phyloP scores from a whole-genome alignment of 129 eudicot species.

The Oenanthe sinensis region DNA sequence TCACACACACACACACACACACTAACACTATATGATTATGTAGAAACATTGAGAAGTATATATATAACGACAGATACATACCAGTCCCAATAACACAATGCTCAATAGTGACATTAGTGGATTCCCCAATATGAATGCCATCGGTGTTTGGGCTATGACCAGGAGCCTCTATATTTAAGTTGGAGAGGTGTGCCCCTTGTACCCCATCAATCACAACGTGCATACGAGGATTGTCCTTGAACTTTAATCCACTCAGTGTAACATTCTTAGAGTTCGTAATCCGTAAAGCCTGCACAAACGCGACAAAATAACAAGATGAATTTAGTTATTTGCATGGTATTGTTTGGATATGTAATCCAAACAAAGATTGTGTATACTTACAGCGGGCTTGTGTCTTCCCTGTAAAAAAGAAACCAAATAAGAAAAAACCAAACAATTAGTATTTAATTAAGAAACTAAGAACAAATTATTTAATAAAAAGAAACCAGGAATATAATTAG shows the following conservation, averaged over 20 bases:
- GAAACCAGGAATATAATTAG: background rate
- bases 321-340: too few species aligned
- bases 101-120: slow-evolving; percentile 12
- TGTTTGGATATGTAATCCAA: too few species aligned
- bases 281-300: slow-evolving; percentile 9
- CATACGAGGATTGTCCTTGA: slow-evolving; percentile 28
- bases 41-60: background rate
- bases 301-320: too few species aligned
- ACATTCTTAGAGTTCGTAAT: slow-evolving; percentile 20
- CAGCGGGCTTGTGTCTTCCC: background rate
- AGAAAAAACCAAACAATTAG: background rate
- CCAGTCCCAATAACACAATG: slow-evolving; percentile 26
- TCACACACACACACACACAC: too few species aligned
- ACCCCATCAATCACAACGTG: slow-evolving; percentile 17
- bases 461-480: background rate
- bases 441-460: background rate
- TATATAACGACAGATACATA: background rate
- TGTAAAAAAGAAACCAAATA: background rate
- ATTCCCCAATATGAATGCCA: slow-evolving; percentile 23
- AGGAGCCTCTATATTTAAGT: slow-evolving; percentile 20
- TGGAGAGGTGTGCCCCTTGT: background rate
- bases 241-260: slow-evolving; percentile 9
- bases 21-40: too few species aligned
- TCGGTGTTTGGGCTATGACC: slow-evolving; percentile 34
- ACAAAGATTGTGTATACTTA: background rate